A percentile compares a stretch with the other conserved stretches of the same genome.
Conservation (phyloP, 371 early-diverging fungal species). For the Paraphysoderma sedebokerense region DNA sequence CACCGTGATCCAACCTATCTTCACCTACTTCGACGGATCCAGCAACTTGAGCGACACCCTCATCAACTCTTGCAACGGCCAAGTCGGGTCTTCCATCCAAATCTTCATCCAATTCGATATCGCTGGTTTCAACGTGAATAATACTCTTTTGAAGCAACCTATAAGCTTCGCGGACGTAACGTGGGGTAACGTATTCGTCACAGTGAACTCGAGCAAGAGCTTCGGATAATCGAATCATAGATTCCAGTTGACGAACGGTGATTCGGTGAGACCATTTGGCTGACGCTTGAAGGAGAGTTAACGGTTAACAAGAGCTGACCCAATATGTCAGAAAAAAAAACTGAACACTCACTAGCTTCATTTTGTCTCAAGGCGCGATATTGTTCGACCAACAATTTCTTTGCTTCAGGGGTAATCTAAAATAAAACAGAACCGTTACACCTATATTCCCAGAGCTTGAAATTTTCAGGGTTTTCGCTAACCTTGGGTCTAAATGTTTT, state of each 20-base stretch:
- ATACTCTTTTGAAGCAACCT: constrained; percentile 81
- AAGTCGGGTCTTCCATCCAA: constrained; percentile 11
- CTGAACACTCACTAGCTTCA: constrained; percentile 62
- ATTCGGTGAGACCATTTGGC: constrained; percentile 78
- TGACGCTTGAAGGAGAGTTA: constrained; percentile 25
- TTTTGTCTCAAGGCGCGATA: constrained; percentile 83
- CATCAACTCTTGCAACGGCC: constrained; percentile 18
- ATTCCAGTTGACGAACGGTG: constrained; percentile 97
- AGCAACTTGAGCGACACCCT: constrained; percentile 12
- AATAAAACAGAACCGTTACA: not conserved
- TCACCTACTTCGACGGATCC: no score
- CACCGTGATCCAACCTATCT: no score
- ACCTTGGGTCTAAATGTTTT: constrained; percentile 66
- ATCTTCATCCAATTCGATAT: constrained; percentile 53
- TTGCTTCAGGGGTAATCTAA: constrained; percentile 62
- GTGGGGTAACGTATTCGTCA: constrained; percentile 34
- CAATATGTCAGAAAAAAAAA: constrained; percentile 21
- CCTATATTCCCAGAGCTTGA: not conserved
- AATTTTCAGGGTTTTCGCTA: not conserved
- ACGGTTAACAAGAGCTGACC: not conserved
- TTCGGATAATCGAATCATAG: constrained; percentile 93
- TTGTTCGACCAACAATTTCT: constrained; percentile 56
- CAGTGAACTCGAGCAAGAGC: constrained; percentile 91
- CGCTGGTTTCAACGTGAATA: constrained; percentile 80
- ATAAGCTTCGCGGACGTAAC: constrained; percentile 83